phyloP scores from a whole-genome alignment of 2,329 filamentous ascomycete genomes.

The Aspergillus fijiensis region DNA sequence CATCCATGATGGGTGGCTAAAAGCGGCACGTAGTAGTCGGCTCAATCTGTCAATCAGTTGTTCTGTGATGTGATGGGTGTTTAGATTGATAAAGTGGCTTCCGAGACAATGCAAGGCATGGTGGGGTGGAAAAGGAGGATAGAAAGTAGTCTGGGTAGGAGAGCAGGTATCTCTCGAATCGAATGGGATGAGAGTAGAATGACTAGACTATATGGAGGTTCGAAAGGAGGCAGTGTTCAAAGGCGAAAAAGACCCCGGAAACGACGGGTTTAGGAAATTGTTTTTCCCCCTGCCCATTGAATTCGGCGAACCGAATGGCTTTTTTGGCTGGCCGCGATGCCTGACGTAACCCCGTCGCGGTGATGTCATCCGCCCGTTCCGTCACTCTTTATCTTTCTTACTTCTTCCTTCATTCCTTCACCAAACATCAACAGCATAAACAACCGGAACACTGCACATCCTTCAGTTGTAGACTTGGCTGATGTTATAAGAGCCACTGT shows the following conservation, averaged over 20 bases:
- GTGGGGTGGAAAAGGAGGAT: not conserved
- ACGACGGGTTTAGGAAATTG: not conserved
- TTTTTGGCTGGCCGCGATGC: not conserved
- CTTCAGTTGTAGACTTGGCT: not conserved
- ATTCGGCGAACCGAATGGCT: not conserved
- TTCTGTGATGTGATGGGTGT: slow-evolving; percentile 13
- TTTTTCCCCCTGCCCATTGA: slow-evolving; percentile 1
- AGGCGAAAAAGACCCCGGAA: not conserved
- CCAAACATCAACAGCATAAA: not conserved
- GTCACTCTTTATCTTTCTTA: not conserved
- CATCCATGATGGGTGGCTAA: slow-evolving; percentile 34
- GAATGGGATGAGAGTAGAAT: not conserved
- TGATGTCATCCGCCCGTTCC: slow-evolving; percentile 12
- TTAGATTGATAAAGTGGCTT: slow-evolving; percentile 2
- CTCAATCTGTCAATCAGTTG: slow-evolving; percentile 3
- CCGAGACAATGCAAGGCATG: not conserved
- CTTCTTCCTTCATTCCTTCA: not conserved
- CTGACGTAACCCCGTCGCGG: slow-evolving; percentile 12
- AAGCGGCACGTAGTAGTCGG: not conserved
- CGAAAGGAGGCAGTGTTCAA: too few relatives aligned
- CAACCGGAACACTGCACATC: not conserved
- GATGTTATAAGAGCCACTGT: not conserved
- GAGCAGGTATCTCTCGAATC: not conserved
- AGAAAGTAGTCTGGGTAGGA: not conserved
- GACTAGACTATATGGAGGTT: not conserved